Conservation (phyloP, 23 red algal genomes). For the Chondrus crispus region DNA sequence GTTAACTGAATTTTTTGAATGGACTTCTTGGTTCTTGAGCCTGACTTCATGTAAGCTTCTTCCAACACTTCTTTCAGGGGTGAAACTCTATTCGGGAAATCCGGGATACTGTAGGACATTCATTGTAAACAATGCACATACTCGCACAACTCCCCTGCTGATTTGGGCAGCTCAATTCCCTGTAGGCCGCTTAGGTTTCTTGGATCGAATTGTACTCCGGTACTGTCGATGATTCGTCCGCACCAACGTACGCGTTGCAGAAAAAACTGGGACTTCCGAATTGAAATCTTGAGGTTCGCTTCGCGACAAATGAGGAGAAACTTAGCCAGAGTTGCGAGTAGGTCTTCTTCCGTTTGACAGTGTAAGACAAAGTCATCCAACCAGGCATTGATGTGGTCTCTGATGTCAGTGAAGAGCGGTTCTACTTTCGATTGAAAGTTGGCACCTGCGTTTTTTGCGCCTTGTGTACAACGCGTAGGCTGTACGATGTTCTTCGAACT, state of each 20-base stretch:
- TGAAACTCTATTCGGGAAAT: background rate
- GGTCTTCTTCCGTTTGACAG: background rate
- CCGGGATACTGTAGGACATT: background rate
- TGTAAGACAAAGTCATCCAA: slow-evolving; percentile 25
- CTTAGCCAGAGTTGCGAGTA: background rate
- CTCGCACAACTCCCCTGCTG: background rate
- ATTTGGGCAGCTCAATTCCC: background rate
- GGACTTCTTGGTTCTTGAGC: background rate
- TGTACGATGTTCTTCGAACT: background rate
- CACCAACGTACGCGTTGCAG: background rate
- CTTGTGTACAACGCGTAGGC: background rate
- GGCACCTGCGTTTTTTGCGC: background rate
- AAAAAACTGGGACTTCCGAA: background rate
- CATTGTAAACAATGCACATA: background rate
- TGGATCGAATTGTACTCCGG: background rate
- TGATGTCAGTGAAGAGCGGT: background rate
- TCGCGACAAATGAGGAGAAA: slow-evolving; percentile 27
- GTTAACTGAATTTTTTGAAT: background rate
- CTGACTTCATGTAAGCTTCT: background rate
- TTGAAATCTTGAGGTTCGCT: background rate
- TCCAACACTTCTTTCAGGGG: background rate
- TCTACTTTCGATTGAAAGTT: slow-evolving; percentile 43
- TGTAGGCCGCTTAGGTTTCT: background rate
- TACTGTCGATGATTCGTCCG: slow-evolving; percentile 8
- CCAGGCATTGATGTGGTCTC: slow-evolving; percentile 23